Conservation (phyloP, 306 rosid species). For the apple (Malus domestica) region DNA sequence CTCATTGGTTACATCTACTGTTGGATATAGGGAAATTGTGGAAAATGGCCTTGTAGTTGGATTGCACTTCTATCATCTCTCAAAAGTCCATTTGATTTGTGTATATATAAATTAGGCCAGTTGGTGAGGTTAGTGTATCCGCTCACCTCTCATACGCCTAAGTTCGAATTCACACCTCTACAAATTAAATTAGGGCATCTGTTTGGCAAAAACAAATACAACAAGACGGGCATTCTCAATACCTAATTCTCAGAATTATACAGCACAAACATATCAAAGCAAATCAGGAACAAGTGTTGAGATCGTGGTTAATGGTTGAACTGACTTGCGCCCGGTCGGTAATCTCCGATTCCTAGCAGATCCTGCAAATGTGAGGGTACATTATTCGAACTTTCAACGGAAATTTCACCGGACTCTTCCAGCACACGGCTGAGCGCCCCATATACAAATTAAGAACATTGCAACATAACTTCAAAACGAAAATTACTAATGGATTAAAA, state of each 20-base stretch:
- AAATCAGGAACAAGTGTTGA: not conserved
- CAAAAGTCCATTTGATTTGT: not conserved
- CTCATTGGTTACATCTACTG: too few species aligned
- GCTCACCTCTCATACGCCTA: not conserved
- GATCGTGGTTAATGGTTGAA: slow-evolving; percentile 24
- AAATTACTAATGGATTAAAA: not conserved
- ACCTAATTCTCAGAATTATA: not conserved
- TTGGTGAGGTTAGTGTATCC: not conserved
- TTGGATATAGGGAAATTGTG: too few species aligned
- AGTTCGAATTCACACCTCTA: not conserved
- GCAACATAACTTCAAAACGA: not conserved
- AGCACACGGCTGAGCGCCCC: not conserved
- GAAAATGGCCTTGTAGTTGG: not conserved
- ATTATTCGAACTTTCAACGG: not conserved
- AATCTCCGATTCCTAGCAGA: slow-evolving; percentile 90
- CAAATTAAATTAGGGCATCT: too few species aligned
- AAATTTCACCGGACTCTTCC: not conserved
- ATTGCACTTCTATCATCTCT: not conserved
- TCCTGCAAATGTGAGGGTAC: slow-evolving; percentile 44
- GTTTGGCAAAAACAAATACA: not conserved
- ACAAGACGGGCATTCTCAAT: not conserved
- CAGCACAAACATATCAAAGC: not conserved
- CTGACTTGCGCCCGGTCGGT: slow-evolving; percentile 65
- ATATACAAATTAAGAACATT: not conserved
- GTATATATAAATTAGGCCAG: too few species aligned